Evolutionary conservation across 768 basidiomycete genomes (phyloP), one percentile per base, ranked within the genome.

Genomic region (Gelatoporia subvermispora): DNA sequence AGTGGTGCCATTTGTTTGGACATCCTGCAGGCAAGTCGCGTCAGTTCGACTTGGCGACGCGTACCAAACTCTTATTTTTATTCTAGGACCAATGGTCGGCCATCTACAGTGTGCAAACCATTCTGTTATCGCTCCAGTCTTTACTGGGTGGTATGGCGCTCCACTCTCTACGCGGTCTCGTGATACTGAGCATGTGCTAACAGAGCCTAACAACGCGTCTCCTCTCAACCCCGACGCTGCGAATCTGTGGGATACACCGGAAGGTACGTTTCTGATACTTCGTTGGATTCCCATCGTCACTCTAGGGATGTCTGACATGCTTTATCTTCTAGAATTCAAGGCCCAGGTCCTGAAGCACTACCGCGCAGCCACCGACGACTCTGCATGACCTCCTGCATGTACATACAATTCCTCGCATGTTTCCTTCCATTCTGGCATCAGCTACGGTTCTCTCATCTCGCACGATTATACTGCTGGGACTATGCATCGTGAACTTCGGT

Each of bases 141-240:
- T 70, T 95, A 34, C 76, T 95, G 41, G 92, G 92, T 57, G 91
- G 91, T 91, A 58, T 35, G 79, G 67, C 28, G 28, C 21, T 11
- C 18, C 17, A 15, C 2, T 18, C 22, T 31, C 28, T 31, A 31
- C 28, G 13, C 28, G 28, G 28, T 31, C 28, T 31, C 28, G 28
- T 31, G 28, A 31, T 31, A 13, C 28, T 31, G 28, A 31, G 28
- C 28, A 31, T 31, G 28, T 31, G 50, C 35, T 31, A 22, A 18
- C 58, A 91, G 92, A 95, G 66, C 93, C 92, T 22, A 94, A 95
- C 73, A 94, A 93, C 63, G 87, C 85, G 15, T 93, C 91, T 5
- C 93, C 93, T 7, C 69, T 95, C 49, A 94, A 94, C 63, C 72
- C 84, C 7, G 92, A 94, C 55, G 93, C 93, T 2, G 88, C 92